These are phyloP conservation scores for Plenodomus biglobosus DNA, from an alignment of 2,329 filamentous ascomycete genomes.

Conservation along the genomic window DNA sequence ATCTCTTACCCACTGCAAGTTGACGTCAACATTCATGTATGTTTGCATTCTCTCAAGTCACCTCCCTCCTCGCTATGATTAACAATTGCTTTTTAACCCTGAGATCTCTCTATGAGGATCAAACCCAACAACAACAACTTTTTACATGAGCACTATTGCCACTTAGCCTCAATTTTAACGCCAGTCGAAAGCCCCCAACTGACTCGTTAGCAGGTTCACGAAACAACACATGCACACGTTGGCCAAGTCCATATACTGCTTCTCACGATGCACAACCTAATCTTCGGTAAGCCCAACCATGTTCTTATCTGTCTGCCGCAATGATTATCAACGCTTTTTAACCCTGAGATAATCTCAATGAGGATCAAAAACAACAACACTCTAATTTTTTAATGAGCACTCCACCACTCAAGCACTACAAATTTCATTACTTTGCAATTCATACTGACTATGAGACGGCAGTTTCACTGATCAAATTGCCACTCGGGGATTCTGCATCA, in stretches of 20 bases:
- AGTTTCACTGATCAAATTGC: not conserved
- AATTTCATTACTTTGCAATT: constrained; percentile 4
- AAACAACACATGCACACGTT: not conserved
- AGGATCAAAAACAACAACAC: constrained; percentile 57
- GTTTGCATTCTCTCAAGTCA: constrained; percentile 28
- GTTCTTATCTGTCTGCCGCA: not conserved
- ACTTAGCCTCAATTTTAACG: not conserved
- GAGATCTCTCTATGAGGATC: constrained; percentile 59
- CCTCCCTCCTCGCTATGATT: constrained; percentile 54
- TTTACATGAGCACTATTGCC: not conserved
- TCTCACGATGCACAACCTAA: too few relatives aligned
- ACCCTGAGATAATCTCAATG: not conserved
- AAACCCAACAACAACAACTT: constrained; percentile 26
- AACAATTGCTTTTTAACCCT: constrained; percentile 65
- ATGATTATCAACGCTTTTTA: not conserved
- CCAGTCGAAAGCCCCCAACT: not conserved
- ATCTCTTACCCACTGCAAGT: too few relatives aligned
- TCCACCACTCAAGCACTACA: not conserved
- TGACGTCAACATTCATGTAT: constrained; percentile 26
- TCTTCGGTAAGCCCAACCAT: not conserved
- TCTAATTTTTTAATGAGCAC: constrained; percentile 72
- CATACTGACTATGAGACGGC: not conserved
- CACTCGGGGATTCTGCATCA: too few relatives aligned
- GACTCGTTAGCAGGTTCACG: not conserved
- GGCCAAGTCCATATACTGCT: too few relatives aligned